Base-by-base conservation (phyloP, 2,329 filamentous ascomycete genomes). In the Sporothrix brasiliensis region DNA sequence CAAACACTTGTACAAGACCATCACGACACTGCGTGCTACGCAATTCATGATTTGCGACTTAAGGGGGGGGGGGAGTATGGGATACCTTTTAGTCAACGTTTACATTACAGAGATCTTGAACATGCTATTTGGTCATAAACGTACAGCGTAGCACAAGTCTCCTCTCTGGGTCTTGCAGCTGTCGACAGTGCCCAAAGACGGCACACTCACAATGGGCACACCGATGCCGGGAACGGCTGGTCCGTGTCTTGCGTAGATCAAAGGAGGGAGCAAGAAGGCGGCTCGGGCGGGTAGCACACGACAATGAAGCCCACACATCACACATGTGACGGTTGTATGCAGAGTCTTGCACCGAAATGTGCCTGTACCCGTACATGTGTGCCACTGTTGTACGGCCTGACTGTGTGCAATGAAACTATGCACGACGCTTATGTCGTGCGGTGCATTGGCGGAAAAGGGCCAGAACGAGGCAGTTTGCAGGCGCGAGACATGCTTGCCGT, bases 191-290 rank as follows among this genome's bases (percentile, higher is more conserved):
- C 44, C 16, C 6, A 19, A 19, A 19, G 50, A n/a, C 50, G 10
- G 10, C 11, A 53, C 34, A 21, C 56, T 14, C 11, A 44, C 13
- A n/a, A 13, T 44, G 39, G 21, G 13, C 24, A 10, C n/a, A 44
- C 11, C 5, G 13, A 19, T n/a, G 14, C 13, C 58, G 58, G 58
- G 39, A 61, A 47, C 58, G 39, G 58, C n/a, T 44, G n/a, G 5
- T 61, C 58, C 58, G 58, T 61, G 58, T 61, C 39, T 61, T 61
- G 58, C 58, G 3, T 41, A 13, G 19, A 41, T n/a, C 30, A 58
- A 9, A 39, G 34, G 5, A 6, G 53, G 21, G 53, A 41, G 16
- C 30, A 58, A 21, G 54, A 39, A 4, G 54, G 7, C n/a, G n/a
- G n/a, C n/a, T n/a, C n/a, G n/a, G n/a, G n/a, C 10, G 16, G 54